These are phyloP conservation scores for Trichoderma harzianum DNA, from an alignment of 2,329 filamentous ascomycete species.

Conservation along the genomic window DNA sequence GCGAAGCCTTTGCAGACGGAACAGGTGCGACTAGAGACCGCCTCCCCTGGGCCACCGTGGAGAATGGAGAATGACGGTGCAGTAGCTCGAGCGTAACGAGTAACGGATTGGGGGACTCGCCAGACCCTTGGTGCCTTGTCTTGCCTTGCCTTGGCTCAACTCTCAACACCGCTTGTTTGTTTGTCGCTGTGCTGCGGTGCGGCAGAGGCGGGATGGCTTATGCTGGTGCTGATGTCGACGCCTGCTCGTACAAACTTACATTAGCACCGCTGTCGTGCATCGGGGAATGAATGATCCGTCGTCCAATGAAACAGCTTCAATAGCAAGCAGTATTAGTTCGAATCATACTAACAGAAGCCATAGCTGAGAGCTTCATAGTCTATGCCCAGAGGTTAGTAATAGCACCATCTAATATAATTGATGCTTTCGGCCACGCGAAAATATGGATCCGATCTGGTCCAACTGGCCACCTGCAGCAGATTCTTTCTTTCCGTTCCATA, in stretches of 20 bases:
- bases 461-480: background rate
- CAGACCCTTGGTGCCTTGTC: background rate
- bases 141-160: background rate
- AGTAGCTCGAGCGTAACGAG: background rate
- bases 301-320: background rate
- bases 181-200: background rate
- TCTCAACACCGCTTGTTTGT: background rate
- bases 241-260: background rate
- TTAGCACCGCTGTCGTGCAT: background rate
- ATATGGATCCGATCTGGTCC: background rate
- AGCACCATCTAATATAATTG: background rate
- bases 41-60: background rate
- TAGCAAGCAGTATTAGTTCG: background rate
- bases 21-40: background rate
- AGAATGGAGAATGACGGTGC: constrained; percentile 1
- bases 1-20: constrained; percentile 13
- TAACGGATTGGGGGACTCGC: background rate
- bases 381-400: background rate
- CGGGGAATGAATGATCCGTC: constrained; percentile 1
- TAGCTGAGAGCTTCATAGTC: too few relatives aligned
- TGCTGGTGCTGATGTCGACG: background rate
- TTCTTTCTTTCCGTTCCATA: background rate
- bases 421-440: background rate
- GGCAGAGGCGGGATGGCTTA: background rate
- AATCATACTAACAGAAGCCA: background rate